phyloP scores from a whole-genome alignment of 495 filamentous ascomycete genomes.

The Ramalina peruviana region DNA sequence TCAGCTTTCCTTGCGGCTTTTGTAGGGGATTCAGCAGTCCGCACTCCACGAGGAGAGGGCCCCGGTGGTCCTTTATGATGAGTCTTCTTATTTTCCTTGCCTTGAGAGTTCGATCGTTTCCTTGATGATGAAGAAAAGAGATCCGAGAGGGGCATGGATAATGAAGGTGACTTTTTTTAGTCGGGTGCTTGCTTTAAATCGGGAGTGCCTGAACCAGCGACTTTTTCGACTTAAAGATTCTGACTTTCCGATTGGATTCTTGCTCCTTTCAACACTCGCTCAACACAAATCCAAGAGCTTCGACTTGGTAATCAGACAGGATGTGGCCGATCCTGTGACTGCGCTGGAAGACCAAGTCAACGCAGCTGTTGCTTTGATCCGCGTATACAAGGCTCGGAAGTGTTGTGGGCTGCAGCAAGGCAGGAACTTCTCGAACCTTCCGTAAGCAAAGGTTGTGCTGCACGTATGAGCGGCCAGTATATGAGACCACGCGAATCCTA shows the following conservation, averaged over 20 bases:
- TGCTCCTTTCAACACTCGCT: background rate
- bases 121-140: slow-evolving; percentile 26
- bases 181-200: background rate
- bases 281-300: background rate
- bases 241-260: background rate
- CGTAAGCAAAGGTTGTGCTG: too few relatives aligned
- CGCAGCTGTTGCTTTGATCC: too few relatives aligned
- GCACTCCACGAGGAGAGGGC: slow-evolving; percentile 2
- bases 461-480: too few relatives aligned
- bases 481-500: too few relatives aligned
- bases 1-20: slow-evolving; percentile 10
- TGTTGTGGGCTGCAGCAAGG: too few relatives aligned
- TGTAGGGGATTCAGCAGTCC: slow-evolving; percentile 2
- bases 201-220: background rate
- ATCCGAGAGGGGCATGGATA: slow-evolving; percentile 24
- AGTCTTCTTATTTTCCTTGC: slow-evolving; percentile 9
- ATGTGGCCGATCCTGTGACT: too few relatives aligned
- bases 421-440: background rate
- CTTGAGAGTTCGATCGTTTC: slow-evolving; percentile 8
- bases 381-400: background rate
- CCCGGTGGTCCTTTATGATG: slow-evolving; percentile 3
- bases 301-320: too few relatives aligned
- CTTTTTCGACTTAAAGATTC: background rate
- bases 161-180: slow-evolving; percentile 1
- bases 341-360: too few relatives aligned